phyloP scores from a whole-genome alignment of 2,329 filamentous ascomycete species.

The Scytalidium lignicola region DNA sequence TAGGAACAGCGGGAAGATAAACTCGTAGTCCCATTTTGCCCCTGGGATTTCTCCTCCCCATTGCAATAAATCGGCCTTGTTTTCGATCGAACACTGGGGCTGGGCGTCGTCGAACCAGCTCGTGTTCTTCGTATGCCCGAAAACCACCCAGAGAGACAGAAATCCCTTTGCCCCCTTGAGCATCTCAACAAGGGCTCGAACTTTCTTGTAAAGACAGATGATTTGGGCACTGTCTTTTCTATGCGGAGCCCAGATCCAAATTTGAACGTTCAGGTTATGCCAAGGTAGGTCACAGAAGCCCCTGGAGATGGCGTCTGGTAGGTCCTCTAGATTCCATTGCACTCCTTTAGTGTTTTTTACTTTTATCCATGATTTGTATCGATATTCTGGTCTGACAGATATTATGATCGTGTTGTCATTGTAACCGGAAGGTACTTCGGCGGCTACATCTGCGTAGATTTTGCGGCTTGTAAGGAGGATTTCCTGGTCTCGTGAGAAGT shows the following conservation, averaged over 20 bases:
- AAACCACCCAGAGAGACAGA: slow-evolving; percentile 10
- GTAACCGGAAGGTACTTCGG: slow-evolving; percentile 10
- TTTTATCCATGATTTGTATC: slow-evolving; percentile 9
- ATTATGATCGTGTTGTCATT: slow-evolving; percentile 9
- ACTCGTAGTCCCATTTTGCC: slow-evolving; percentile 6
- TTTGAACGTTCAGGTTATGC: slow-evolving; percentile 9
- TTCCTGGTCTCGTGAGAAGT: slow-evolving; percentile 10
- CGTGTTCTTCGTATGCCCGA: slow-evolving; percentile 8
- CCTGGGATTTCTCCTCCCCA: slow-evolving; percentile 5
- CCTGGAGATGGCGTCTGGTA: slow-evolving; percentile 8
- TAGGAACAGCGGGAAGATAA: slow-evolving; percentile 9
- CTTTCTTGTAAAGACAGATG: slow-evolving; percentile 11
- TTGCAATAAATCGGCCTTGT: slow-evolving; percentile 3
- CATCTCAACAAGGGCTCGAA: slow-evolving; percentile 9
- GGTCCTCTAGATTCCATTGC: slow-evolving; percentile 9
- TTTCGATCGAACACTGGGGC: slow-evolving; percentile 9
- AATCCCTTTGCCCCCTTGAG: slow-evolving; percentile 8
- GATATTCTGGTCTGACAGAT: slow-evolving; percentile 8
- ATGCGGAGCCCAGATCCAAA: slow-evolving; percentile 9
- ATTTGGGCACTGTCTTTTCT: slow-evolving; percentile 7
- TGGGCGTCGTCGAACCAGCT: slow-evolving; percentile 9
- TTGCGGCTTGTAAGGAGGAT: slow-evolving; percentile 11
- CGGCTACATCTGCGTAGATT: slow-evolving; percentile 12
- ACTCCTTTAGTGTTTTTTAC: slow-evolving; percentile 7
- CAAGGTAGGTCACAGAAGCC: slow-evolving; percentile 10